Base-by-base conservation (phyloP, 768 basidiomycete species). In the Auricularia cornea region DNA sequence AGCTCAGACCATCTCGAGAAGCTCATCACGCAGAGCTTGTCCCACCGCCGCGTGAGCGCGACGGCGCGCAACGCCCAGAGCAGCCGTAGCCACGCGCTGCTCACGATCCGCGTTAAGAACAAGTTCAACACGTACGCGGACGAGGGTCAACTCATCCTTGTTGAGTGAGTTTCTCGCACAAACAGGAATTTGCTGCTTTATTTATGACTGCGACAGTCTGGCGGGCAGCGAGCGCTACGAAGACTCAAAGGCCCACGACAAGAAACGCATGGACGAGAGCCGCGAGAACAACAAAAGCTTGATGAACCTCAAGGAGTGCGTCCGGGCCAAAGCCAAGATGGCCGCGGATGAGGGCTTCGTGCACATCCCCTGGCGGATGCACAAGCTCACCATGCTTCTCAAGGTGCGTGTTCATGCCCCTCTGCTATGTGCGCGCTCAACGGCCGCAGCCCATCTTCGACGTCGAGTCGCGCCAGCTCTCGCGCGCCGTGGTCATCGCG, bases 201-300 rank as follows among this genome's bases (percentile, higher is more conserved):
- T 6, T 48, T 6, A 48, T 57, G 57, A 29, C 33, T 23, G 32
- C 32, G 18, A n/a, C 44, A 76, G 75, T 66, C 66, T 76, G 26
- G 75, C 75, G 3, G 75, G 75, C 20, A 74, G 73, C 51, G 75
- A 76, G 64, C 71, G 75, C 2, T 71, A 76, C 61, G 75, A 76
- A 59, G 75, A 76, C 64, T 73, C 71, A 18, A 76, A 76, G 66
- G 69, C 66, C 12, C 75, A 76, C 64, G 70, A 72, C 60, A 75
- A 73, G 59, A 72, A 73, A 64, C 75, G 72, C 54, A 76, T 76
- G 75, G 68, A 70, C 4, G 74, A 76, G 60, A 70, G 72, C 18
- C 62, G 71, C 10, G 75, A 75, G 64, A 76, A 75, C 65, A 76
- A 76, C 69, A 75, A 74, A 64, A 73, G 72, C 57, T 65, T 76